These are phyloP conservation scores for Plectosphaerella plurivora DNA, from an alignment of 2,329 filamentous ascomycete genomes.

Conservation along the genomic window DNA sequence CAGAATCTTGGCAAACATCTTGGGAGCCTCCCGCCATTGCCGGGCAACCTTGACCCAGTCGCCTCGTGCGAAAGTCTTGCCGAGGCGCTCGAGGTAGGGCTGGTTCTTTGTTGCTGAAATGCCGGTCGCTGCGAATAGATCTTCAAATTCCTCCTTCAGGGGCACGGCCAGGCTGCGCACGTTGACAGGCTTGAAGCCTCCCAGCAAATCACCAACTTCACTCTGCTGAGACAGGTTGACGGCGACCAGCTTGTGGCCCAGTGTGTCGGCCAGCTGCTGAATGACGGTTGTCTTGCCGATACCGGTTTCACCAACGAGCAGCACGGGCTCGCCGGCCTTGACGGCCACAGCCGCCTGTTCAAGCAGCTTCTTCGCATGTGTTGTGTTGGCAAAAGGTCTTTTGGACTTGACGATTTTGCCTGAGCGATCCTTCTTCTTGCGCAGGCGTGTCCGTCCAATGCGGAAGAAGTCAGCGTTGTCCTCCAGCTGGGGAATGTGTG, in stretches of 20 bases:
- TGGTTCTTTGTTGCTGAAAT: constrained; percentile 87
- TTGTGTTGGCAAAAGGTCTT: constrained; percentile 81
- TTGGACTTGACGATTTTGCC: constrained; percentile 46
- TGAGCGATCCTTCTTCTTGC: constrained; percentile 48
- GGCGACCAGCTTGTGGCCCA: constrained; percentile 82
- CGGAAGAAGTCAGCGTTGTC: constrained; percentile 53
- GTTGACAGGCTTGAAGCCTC: constrained; percentile 95
- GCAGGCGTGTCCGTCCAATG: constrained; percentile 63
- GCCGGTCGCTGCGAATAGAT: constrained; percentile 76
- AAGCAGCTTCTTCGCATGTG: constrained; percentile 75
- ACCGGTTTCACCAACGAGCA: constrained; percentile 97
- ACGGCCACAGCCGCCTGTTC: constrained; percentile 86
- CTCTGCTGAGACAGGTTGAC: constrained; percentile 98
- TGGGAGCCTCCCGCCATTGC: constrained; percentile 83
- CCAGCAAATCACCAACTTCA: constrained; percentile 91
- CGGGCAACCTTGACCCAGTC: constrained; percentile 86
- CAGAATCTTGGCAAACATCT: constrained; percentile 75
- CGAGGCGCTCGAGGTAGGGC: constrained; percentile 76
- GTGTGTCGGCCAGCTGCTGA: constrained; percentile 79
- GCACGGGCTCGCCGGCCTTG: constrained; percentile 77
- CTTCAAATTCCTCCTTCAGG: constrained; percentile 88
- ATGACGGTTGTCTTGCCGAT: constrained; percentile 97
- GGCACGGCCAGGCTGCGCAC: constrained; percentile 83
- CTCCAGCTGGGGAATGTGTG: constrained; percentile 67
- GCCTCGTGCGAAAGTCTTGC: constrained; percentile 72